These are phyloP conservation scores for Hansenula anomala DNA, from an alignment of 1,139 yeast species.

Conservation along the genomic window DNA sequence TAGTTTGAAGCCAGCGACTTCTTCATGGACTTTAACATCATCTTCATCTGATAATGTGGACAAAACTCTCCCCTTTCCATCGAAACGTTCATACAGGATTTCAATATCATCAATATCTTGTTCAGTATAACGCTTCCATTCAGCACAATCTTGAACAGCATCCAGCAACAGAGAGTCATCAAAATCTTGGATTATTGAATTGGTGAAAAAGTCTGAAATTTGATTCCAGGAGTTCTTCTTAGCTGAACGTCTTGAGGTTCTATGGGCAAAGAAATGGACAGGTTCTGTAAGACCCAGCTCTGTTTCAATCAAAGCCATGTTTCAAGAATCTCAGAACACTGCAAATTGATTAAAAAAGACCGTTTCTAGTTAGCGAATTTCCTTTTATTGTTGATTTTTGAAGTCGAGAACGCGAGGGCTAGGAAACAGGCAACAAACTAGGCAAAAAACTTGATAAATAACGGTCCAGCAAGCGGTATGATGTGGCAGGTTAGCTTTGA, in stretches of 20 bases:
- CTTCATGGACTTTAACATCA: constrained; percentile 1
- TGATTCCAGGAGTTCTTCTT: constrained; percentile 9
- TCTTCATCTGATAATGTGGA: background rate
- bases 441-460: no score
- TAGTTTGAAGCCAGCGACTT: constrained; percentile 4
- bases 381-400: no score
- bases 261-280: background rate
- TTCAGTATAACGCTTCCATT: constrained; percentile 18
- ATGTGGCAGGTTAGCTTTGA: no score
- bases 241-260: constrained; percentile 9
- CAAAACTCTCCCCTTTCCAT: background rate
- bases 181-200: constrained; percentile 14
- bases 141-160: constrained; percentile 14
- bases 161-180: constrained; percentile 10
- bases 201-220: constrained; percentile 17
- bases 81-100: constrained; percentile 3
- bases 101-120: constrained; percentile 14
- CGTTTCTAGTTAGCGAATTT: no score
- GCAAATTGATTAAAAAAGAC: no score
- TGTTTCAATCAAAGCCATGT: no score
- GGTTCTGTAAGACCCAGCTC: background rate
- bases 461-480: no score
- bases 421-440: no score
- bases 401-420: no score
- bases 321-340: no score